phyloP scores from a whole-genome alignment of 202 grass and related monocot genomes.

The Brachypodium distachyon region DNA sequence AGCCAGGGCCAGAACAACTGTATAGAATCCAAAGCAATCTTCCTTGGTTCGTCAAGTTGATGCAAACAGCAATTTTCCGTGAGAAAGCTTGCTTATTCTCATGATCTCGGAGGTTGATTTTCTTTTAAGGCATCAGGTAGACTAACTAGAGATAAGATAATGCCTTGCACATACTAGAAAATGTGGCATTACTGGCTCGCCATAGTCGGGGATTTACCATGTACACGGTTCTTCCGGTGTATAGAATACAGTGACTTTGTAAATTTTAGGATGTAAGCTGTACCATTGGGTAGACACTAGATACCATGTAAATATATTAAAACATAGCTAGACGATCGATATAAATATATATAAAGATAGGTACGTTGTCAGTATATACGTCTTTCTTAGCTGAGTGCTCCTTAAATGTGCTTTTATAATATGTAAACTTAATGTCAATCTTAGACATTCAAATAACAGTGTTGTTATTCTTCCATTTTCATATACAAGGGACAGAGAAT shows the following conservation, averaged over 20 bases:
- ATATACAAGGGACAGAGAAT: too few species aligned
- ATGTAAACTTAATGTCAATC: too few species aligned
- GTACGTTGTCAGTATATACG: neutral
- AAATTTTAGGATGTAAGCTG: neutral
- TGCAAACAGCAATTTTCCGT: neutral
- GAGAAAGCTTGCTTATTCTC: neutral
- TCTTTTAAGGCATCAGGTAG: neutral
- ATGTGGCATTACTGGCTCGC: neutral
- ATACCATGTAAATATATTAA: constrained; percentile 1
- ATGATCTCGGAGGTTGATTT: neutral
- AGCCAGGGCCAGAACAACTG: neutral
- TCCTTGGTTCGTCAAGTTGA: neutral
- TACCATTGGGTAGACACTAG: neutral
- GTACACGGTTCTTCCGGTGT: neutral
- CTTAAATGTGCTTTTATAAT: too few species aligned
- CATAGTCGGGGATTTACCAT: neutral
- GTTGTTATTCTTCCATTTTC: too few species aligned
- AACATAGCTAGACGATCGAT: neutral
- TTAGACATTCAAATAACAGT: too few species aligned
- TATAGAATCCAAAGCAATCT: neutral
- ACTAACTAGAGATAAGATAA: neutral
- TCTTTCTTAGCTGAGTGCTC: neutral
- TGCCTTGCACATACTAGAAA: constrained; percentile 16
- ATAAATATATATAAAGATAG: neutral
- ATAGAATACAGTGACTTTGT: neutral